Evolutionary conservation across 2,329 filamentous ascomycete species (phyloP), one percentile per base, ranked within the genome.

Genomic region (Aspergillus latus): DNA sequence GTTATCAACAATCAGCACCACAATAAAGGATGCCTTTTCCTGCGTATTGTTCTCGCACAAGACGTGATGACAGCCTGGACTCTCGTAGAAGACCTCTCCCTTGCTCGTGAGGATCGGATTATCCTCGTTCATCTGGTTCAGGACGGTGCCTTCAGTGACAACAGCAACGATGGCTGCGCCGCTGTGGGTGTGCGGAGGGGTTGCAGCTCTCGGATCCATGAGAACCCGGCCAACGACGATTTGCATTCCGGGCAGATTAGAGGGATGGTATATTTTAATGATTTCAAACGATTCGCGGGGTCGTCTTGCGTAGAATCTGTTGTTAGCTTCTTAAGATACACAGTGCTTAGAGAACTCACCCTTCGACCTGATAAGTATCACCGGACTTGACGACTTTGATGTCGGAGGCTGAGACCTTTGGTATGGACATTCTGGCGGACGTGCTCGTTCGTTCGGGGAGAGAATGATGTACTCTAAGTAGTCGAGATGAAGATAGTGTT

Each of bases 41-140:
- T 45, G 8, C 29, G 43, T 49, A 37, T 45, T 40, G 28, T 57
- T 57, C 43, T 57, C 54, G 21, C 29, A 26, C 28, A 49, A 49
- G 10, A 49, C 44, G 39, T 57, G 54, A 37, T 57, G 54, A 6
- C 49, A 57, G 0, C 54, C 54, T 0, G 54, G 54, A 10, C n/a
- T 49, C 37, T 57, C 54, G 5, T 57, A 57, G 49, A 50, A 57
- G 44, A 49, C 34, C 45, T 53, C 54, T 0, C 54, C 54, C 37
- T 32, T 26, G 16, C 36, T 45, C 1, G 44, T 29, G 7, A 48
- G 32, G 5, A 49, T 13, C 21, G 49, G 54, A 9, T 53, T 30
- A 2, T 44, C 30, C 3, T 34, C n/a, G 30, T 57, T 57, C 54
- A 57, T 57, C 49, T 57, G 54, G 39, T 57, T 57, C 28, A 57